phyloP scores from a whole-genome alignment of 495 filamentous ascomycete genomes.

The Aspergillus conjunctus region DNA sequence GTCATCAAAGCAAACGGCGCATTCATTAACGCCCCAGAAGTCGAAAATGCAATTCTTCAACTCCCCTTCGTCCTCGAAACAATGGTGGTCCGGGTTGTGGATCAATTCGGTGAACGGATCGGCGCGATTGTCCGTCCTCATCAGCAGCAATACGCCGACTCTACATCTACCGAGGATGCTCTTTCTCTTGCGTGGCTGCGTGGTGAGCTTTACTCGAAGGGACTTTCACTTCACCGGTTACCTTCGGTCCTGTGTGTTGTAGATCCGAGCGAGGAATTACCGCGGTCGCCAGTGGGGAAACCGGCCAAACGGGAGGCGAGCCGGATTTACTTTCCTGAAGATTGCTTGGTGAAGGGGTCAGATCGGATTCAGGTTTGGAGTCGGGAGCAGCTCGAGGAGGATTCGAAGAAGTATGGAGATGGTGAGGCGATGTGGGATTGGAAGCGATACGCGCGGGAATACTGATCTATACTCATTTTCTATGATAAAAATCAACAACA shows the following conservation, averaged over 20 bases:
- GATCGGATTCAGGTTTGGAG: neutral
- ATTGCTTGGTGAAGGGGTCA: neutral
- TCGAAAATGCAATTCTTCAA: neutral
- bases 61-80: neutral
- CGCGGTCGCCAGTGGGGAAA: neutral
- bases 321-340: neutral
- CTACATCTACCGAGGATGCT: neutral
- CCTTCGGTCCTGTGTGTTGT: neutral
- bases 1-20: neutral
- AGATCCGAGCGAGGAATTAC: neutral
- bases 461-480: no score
- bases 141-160: neutral
- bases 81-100: neutral
- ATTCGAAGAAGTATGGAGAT: neutral
- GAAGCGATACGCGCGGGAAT: neutral
- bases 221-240: neutral
- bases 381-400: neutral
- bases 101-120: neutral
- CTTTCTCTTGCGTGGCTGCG: neutral
- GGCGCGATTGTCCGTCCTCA: neutral
- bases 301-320: neutral
- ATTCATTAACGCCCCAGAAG: neutral
- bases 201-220: neutral
- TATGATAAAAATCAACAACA: no score
- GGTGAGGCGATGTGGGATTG: neutral